Evolutionary conservation across 345 rosid genomes (phyloP), one percentile per base, ranked within the genome.

Genomic region (Psidium guajava): DNA sequence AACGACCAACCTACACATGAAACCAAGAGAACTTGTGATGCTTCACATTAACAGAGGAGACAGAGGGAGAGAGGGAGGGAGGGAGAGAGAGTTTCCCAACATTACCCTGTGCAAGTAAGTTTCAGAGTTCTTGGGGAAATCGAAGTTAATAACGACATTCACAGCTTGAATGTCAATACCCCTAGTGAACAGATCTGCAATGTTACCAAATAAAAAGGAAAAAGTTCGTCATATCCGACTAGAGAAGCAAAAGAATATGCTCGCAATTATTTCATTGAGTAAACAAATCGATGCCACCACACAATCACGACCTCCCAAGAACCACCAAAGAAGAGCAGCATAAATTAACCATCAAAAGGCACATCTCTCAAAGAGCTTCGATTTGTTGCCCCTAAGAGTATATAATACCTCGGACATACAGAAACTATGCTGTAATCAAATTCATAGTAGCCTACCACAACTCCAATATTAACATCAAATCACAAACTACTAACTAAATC

Each of bases 161-260:
- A 98, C 99, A 22, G 99, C 99, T 92, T 98, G 99, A 88, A 98
- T 98, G 91, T 98, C 99, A 88, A 98, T 98, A 81, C 99, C 99
- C 87, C 99, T 94, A 16, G 99, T 98, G 89, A 98, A 98, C 51
- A 98, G 91, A 93, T 98, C 99, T 96, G 96, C 93, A 90, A 64
- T 84, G 47, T 86, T 82, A 40, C 36, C 75, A 28, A 61, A 61
- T 44, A 49, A 44, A 55, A n/a, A 40, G 57, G 32, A 51, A 57
- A 56, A 75, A 59, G 36, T 77, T 51, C 10, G 22, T 44, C 40
- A 22, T 16, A 53, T 47, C 28, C 20, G 22, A 27, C 42, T 20
- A 56, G 47, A 13, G 11, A 9, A 22, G 49, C 10, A 50, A 53
- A 64, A 69, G 47, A 69, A 69, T 36, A 20, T 18, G 80, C 80